Evolutionary conservation across 495 filamentous ascomycete genomes (phyloP).

Genomic region (Talaromyces nanjingensis): DNA sequence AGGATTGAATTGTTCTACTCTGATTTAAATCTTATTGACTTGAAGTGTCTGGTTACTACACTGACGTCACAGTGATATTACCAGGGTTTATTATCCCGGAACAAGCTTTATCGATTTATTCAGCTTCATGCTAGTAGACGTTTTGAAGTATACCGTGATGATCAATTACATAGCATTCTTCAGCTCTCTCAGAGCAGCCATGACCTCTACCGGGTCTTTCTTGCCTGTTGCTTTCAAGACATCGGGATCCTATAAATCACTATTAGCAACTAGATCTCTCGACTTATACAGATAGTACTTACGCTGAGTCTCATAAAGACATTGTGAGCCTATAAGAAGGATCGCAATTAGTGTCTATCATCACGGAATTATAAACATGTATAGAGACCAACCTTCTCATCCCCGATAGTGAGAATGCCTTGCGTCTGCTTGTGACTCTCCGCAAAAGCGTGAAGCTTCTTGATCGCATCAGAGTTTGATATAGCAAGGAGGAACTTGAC

Average conservation of each 20-base stretch:
- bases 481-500: conserved; percentile 78
- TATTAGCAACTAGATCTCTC: neutral
- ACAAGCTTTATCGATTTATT: too few relatives aligned
- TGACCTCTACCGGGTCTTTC: conserved; percentile 77
- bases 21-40: neutral
- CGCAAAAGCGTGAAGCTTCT: conserved; percentile 70
- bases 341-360: neutral
- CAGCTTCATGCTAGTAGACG: too few relatives aligned
- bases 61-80: conserved; percentile 20
- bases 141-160: neutral
- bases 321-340: conserved; percentile 66
- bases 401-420: conserved; percentile 93
- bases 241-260: conserved; percentile 57
- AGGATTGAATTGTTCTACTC: neutral
- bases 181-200: conserved; percentile 81
- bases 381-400: conserved; percentile 73
- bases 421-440: conserved; percentile 79
- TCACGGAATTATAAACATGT: neutral
- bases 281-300: conserved; percentile 23
- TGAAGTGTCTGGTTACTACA: conserved; percentile 6
- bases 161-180: conserved; percentile 63
- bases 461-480: conserved; percentile 63
- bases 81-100: too few relatives aligned
- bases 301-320: conserved; percentile 92
- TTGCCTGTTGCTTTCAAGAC: conserved; percentile 81